phyloP scores from a whole-genome alignment of 1,139 yeast species.

The Magnusiomyces sp. region DNA sequence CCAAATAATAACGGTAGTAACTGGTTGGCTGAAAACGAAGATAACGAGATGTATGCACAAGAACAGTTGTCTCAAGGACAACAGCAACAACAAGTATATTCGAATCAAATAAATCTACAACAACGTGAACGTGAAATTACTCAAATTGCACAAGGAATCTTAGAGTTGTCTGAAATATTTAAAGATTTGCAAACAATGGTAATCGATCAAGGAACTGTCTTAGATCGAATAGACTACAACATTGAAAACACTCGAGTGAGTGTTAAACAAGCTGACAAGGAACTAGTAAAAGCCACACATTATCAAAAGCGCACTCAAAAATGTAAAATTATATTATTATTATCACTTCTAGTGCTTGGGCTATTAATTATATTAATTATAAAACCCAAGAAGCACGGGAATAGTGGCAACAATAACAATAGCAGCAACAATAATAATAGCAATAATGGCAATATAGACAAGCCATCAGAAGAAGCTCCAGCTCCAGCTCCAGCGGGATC shows the following conservation, averaged over 20 bases:
- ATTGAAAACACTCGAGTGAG: constrained; percentile 70
- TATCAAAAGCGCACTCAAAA: constrained; percentile 87
- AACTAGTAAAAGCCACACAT: constrained; percentile 62
- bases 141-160: constrained; percentile 84
- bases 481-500: too few relatives aligned
- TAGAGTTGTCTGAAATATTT: constrained; percentile 88
- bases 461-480: too few relatives aligned
- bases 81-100: constrained; percentile 9
- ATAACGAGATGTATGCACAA: background rate
- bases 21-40: background rate
- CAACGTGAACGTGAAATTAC: constrained; percentile 86
- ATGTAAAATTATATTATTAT: constrained; percentile 73
- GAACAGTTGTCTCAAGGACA: constrained; percentile 2
- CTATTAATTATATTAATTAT: constrained; percentile 62
- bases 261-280: constrained; percentile 68
- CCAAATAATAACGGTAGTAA: background rate
- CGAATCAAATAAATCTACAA: constrained; percentile 13
- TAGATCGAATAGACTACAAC: constrained; percentile 90
- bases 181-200: constrained; percentile 87
- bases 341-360: constrained; percentile 62
- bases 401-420: too few relatives aligned
- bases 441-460: too few relatives aligned
- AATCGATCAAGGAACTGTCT: constrained; percentile 88
- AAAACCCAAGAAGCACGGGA: constrained; percentile 43
- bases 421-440: too few relatives aligned